Evolutionary conservation across 208 protist species (phyloP).

Genomic region (Phytomonas sp.): DNA sequence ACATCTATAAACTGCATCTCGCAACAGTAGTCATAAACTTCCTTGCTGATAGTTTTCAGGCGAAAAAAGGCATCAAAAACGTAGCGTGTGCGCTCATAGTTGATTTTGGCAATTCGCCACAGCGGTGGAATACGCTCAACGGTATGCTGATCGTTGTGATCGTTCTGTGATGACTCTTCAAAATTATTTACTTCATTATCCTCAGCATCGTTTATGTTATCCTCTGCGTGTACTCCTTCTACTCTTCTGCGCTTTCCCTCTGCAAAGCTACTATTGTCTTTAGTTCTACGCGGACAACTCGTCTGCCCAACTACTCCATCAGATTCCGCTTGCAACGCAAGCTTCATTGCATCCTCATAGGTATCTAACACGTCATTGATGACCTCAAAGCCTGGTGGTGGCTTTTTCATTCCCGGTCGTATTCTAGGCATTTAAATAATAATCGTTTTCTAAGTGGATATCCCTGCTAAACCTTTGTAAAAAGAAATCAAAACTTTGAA

Average conservation of each 20-base stretch:
- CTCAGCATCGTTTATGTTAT: constrained; percentile 5
- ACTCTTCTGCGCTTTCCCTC: constrained; percentile 12
- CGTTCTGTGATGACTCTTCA: constrained; percentile 5
- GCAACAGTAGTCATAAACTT: constrained; percentile 79
- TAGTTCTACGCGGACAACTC: constrained; percentile 9
- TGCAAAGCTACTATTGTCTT: neutral
- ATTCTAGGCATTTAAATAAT: constrained; percentile 52
- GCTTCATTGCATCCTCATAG: constrained; percentile 66
- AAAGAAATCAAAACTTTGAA: neutral
- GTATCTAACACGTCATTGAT: constrained; percentile 53
- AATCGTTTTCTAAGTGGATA: neutral
- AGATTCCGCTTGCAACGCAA: constrained; percentile 57
- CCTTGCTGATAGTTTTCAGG: constrained; percentile 35
- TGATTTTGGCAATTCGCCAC: constrained; percentile 76
- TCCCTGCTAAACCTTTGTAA: neutral
- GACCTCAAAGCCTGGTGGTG: constrained; percentile 67
- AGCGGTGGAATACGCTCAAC: constrained; percentile 33
- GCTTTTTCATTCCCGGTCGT: constrained; percentile 72
- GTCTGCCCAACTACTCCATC: constrained; percentile 39
- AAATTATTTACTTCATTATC: constrained; percentile 7
- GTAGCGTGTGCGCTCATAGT: constrained; percentile 71
- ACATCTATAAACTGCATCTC: constrained; percentile 82
- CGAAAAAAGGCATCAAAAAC: constrained; percentile 59
- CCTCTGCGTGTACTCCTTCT: constrained; percentile 4
- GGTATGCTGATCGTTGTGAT: constrained; percentile 5